Evolutionary conservation across 331 rosid genomes (phyloP), one percentile per base, ranked within the genome.

Genomic region (Acacia concinna): DNA sequence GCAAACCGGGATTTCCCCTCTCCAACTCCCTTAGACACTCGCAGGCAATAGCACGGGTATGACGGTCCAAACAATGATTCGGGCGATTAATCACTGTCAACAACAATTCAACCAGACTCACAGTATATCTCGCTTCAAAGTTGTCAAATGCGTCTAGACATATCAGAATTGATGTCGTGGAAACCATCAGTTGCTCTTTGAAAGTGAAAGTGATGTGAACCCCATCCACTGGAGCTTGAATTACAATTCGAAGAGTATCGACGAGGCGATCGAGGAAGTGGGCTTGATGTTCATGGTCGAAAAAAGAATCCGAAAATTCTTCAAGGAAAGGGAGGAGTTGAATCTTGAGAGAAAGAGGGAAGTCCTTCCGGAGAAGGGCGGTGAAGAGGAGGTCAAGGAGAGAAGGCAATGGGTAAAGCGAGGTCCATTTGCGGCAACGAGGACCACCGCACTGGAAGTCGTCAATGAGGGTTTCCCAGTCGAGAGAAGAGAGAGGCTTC

Each of bases 21-120:
- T 95, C 99, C 83, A 93, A 47, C 78, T 95, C 98, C 66, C 99
- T 81, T 13, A 95, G 75, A 69, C 99, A 95, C 85, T 95, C 99
- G 23, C 97, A 95, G 2, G 96, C 97, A 14, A 89, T 69, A 14
- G 86, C 93, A 6, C 99, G 94, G 2, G 91, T 77, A 67, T 93
- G 97, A 1, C 97, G 90, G 68, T 95, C 96, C 68, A 85, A 31
- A 17, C 93, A 88, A 44, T 88, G 88, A 78, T 91, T 95, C 3
- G 99, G 98, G 11, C 99, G 97, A 87, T 91, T 95, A 43, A 93
- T 79, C 6, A 93, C 86, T 2, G 90, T 85, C n/a, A 95, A 41
- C 74, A 95, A 64, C 37, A 91, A 67, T 76, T 95, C 99, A 6
- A 91, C 94, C 74, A 95, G 46, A 54, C 74, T 84, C 68, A 83